A percentile compares a stretch with the other conserved stretches of the same genome.
Evolutionary conservation across 306 rosid genomes (phyloP).

Genomic region (Comarum palustre): DNA sequence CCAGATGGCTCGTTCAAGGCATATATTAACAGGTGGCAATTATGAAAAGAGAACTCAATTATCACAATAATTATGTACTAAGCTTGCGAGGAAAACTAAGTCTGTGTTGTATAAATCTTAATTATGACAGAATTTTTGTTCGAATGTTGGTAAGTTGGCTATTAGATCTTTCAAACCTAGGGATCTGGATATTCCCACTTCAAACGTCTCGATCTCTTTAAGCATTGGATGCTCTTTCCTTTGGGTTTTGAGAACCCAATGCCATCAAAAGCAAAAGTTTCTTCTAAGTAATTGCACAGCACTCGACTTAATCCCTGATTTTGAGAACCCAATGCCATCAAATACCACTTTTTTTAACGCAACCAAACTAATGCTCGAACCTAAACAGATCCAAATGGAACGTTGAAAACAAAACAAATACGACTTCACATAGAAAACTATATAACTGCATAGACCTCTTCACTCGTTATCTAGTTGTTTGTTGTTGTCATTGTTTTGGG

Average conservation of each 20-base stretch:
- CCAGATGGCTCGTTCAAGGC: too few relatives aligned
- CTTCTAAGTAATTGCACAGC: too few relatives aligned
- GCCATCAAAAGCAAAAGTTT: conserved; percentile 38
- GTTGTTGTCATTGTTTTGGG: neutral
- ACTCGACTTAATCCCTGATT: too few relatives aligned
- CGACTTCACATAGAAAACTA: too few relatives aligned
- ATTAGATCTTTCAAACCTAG: neutral
- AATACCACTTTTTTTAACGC: neutral
- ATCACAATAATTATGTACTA: neutral
- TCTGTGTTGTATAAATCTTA: neutral
- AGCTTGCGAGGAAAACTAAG: neutral
- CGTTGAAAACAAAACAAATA: too few relatives aligned
- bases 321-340: conserved; percentile 26
- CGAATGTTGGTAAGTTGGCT: neutral
- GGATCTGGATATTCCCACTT: conserved; percentile 1
- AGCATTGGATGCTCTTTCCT: conserved; percentile 49
- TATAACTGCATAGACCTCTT: too few relatives aligned
- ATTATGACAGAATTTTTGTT: neutral
- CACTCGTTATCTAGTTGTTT: too few relatives aligned
- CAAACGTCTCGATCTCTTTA: conserved; percentile 29
- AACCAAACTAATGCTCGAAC: too few relatives aligned
- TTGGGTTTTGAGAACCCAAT: conserved; percentile 22
- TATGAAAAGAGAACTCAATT: neutral
- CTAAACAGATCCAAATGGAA: too few relatives aligned
- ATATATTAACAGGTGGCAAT: too few relatives aligned